phyloP scores from a whole-genome alignment of 495 filamentous ascomycete species.

The Letharia columbiana region DNA sequence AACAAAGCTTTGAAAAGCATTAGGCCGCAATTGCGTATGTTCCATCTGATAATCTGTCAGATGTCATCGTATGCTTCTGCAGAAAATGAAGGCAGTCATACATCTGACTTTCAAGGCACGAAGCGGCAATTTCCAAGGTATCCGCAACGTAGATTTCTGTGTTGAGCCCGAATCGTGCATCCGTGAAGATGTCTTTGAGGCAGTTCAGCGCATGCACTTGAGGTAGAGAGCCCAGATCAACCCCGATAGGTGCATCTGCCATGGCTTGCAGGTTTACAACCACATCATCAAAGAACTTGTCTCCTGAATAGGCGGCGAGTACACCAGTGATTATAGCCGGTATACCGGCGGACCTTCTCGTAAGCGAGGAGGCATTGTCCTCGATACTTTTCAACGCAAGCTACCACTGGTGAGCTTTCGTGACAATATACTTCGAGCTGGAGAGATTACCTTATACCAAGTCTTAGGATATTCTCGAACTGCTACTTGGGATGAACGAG shows the following conservation, averaged over 20 bases:
- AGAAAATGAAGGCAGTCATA: constrained; percentile 27
- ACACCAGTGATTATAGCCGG: constrained; percentile 76
- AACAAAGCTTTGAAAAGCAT: constrained; percentile 80
- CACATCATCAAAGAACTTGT: constrained; percentile 39
- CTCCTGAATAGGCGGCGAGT: constrained; percentile 45
- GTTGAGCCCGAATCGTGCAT: constrained; percentile 53
- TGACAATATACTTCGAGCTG: background rate
- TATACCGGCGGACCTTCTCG: constrained; percentile 83
- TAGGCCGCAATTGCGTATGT: constrained; percentile 84
- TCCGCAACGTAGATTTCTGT: constrained; percentile 62
- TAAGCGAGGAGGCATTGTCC: constrained; percentile 65
- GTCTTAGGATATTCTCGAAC: constrained; percentile 34
- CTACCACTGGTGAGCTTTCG: constrained; percentile 28
- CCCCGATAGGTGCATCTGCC: constrained; percentile 46
- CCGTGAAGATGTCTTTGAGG: constrained; percentile 77
- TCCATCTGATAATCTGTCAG: constrained; percentile 54
- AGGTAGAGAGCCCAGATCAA: constrained; percentile 45
- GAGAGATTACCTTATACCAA: constrained; percentile 57
- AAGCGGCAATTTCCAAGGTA: constrained; percentile 65
- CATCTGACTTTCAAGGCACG: constrained; percentile 58
- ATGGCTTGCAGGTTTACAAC: constrained; percentile 49
- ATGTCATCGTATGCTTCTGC: background rate
- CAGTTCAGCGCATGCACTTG: constrained; percentile 95
- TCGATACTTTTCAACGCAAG: constrained; percentile 56
- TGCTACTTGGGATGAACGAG: constrained; percentile 40